Percentiles rank a stretch among this genome's conserved stretches.
Evolutionary conservation across 2,329 filamentous ascomycete genomes (phyloP).

Genomic region (Zymoseptoria tritici): DNA sequence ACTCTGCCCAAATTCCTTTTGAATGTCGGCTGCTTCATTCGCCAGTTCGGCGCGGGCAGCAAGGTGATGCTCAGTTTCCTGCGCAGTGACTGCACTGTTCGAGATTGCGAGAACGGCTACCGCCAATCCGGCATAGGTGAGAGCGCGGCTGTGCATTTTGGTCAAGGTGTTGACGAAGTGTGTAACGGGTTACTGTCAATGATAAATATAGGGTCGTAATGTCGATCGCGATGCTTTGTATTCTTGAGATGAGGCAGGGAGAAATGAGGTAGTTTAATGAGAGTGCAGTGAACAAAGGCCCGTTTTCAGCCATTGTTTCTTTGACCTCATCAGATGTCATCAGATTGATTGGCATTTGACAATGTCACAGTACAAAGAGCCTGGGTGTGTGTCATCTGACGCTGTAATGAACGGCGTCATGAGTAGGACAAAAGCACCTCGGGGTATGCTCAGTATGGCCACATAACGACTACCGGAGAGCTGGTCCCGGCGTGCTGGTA

Average conservation of each 20-base stretch:
- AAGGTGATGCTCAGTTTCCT: background rate
- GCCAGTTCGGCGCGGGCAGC: constrained; percentile 1
- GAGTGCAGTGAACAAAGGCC: background rate
- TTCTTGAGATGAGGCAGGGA: background rate
- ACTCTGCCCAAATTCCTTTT: constrained; percentile 1
- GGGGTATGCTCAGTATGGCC: too few relatives aligned
- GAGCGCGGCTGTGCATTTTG: background rate
- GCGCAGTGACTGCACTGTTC: background rate
- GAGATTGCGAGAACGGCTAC: background rate
- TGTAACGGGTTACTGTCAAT: background rate
- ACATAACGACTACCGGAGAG: background rate
- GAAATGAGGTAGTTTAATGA: background rate
- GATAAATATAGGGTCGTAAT: background rate
- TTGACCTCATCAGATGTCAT: background rate
- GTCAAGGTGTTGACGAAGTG: background rate
- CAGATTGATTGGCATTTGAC: too few relatives aligned
- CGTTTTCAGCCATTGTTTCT: constrained; percentile 3
- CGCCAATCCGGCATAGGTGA: background rate
- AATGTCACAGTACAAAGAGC: background rate
- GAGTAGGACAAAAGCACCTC: background rate
- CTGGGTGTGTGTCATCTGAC: background rate
- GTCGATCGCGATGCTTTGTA: background rate
- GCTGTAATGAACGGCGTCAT: background rate
- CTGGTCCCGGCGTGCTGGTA: background rate
- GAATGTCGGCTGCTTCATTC: background rate